phyloP scores from a whole-genome alignment of 2,329 filamentous ascomycete species.

The Aspergillus ochraceus region DNA sequence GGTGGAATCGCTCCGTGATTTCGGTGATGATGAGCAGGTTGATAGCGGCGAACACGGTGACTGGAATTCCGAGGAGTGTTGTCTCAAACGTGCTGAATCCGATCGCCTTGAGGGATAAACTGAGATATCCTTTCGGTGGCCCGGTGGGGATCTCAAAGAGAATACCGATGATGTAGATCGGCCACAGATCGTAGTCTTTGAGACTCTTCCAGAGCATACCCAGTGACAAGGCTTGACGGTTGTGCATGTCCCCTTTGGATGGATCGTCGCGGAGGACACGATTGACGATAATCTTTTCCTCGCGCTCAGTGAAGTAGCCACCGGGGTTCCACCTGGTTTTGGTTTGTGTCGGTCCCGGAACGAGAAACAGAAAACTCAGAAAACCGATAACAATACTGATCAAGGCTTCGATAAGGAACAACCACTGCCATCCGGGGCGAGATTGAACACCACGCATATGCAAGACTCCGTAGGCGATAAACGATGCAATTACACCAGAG shows the following conservation, averaged over 20 bases:
- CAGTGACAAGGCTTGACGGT: constrained; percentile 34
- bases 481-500: constrained; percentile 33
- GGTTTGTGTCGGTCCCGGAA: constrained; percentile 56
- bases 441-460: constrained; percentile 44
- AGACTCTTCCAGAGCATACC: constrained; percentile 33
- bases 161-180: constrained; percentile 38
- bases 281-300: constrained; percentile 64
- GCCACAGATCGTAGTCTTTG: constrained; percentile 41
- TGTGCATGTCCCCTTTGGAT: constrained; percentile 36
- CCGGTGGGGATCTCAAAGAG: constrained; percentile 41
- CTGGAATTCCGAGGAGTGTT: constrained; percentile 29
- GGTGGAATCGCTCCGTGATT: constrained; percentile 35
- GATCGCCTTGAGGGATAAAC: constrained; percentile 14
- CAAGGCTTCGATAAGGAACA: constrained; percentile 40
- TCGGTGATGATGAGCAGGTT: constrained; percentile 26
- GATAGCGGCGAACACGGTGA: constrained; percentile 46
- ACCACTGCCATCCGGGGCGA: constrained; percentile 45
- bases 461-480: constrained; percentile 38
- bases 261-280: constrained; percentile 52
- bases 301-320: constrained; percentile 63
- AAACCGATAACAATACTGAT: constrained; percentile 52
- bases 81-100: constrained; percentile 22
- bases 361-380: constrained; percentile 50
- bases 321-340: constrained; percentile 56
- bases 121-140: constrained; percentile 48